A percentile compares a stretch with the other conserved stretches of the same genome.
Conservation (phyloP, 140 eudicot species). For the Stevia rebaudiana region DNA sequence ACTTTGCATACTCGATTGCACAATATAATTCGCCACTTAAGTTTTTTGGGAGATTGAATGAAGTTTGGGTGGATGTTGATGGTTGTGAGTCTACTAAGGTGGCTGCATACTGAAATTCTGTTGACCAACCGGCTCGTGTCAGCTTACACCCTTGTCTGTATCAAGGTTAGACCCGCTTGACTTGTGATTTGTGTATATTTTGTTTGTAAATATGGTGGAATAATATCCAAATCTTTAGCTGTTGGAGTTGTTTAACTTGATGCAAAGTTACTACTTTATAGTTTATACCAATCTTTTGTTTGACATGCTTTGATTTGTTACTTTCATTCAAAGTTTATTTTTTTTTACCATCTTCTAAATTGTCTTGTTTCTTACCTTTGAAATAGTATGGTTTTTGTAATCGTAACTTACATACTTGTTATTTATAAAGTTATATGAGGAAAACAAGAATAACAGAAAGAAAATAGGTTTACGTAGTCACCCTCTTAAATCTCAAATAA, state of each 20-base stretch:
- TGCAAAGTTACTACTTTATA: background rate
- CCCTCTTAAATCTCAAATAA: slow-evolving; percentile 17
- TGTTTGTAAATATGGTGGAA: slow-evolving; percentile 23
- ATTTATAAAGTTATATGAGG: background rate
- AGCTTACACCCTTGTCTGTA: slow-evolving; percentile 1
- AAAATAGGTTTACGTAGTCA: slow-evolving; percentile 36
- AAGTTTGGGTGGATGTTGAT: slow-evolving; percentile 76
- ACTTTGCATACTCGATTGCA: slow-evolving; percentile 74
- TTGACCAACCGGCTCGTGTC: slow-evolving; percentile 11
- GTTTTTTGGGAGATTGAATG: slow-evolving; percentile 66
- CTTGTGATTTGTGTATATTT: slow-evolving; percentile 6
- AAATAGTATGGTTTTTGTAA: background rate
- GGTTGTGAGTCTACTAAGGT: slow-evolving; percentile 45
- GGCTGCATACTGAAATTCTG: slow-evolving; percentile 44
- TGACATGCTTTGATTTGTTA: background rate
- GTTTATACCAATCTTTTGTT: slow-evolving; percentile 4
- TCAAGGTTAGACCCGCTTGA: background rate
- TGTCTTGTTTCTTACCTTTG: background rate
- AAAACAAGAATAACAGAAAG: slow-evolving; percentile 40
- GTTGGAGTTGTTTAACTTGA: background rate
- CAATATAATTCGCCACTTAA: slow-evolving; percentile 74
- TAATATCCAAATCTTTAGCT: background rate
- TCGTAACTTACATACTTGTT: background rate
- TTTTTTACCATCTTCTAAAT: background rate
- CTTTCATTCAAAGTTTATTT: background rate